These are phyloP conservation scores for Tolypocladium ovalisporum DNA, from an alignment of 2,329 filamentous ascomycete species.

Conservation along the genomic window DNA sequence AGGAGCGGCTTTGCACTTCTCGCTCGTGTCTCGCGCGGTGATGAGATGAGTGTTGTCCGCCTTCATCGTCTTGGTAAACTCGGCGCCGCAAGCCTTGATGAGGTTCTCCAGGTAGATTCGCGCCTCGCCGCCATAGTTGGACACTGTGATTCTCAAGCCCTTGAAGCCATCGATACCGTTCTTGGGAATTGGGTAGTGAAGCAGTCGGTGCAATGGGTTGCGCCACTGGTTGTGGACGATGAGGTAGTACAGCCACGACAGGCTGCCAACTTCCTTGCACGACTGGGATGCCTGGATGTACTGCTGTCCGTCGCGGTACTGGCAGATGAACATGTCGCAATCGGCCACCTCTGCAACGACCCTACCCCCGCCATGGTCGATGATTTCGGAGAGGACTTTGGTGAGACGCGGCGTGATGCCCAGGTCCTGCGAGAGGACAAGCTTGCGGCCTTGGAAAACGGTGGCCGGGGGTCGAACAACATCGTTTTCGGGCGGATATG, in stretches of 20 bases:
- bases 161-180: conserved; percentile 72
- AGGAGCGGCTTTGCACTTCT: conserved; percentile 83
- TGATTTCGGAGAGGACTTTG: conserved; percentile 58
- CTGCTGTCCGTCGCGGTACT: conserved; percentile 70
- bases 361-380: conserved; percentile 59
- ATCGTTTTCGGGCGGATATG: conserved; percentile 28
- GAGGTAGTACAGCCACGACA: conserved; percentile 88
- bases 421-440: conserved; percentile 70
- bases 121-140: conserved; percentile 93
- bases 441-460: conserved; percentile 66
- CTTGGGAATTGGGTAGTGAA: conserved; percentile 81
- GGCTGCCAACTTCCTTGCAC: conserved; percentile 78
- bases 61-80: conserved; percentile 91
- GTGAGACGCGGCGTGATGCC: conserved; percentile 56
- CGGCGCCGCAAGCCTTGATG: conserved; percentile 70
- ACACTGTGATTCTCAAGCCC: conserved; percentile 70
- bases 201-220: conserved; percentile 66
- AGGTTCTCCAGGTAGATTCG: conserved; percentile 89
- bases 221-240: conserved; percentile 86
- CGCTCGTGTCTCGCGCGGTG: conserved; percentile 78
- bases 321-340: conserved; percentile 78
- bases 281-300: conserved; percentile 67
- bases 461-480: conserved; percentile 43
- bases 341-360: conserved; percentile 54
- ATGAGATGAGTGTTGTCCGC: conserved; percentile 92